Percentiles rank a stretch among this genome's conserved stretches.
Evolutionary conservation across 306 rosid species (phyloP).

Genomic region (Hippophae gyantsensis): DNA sequence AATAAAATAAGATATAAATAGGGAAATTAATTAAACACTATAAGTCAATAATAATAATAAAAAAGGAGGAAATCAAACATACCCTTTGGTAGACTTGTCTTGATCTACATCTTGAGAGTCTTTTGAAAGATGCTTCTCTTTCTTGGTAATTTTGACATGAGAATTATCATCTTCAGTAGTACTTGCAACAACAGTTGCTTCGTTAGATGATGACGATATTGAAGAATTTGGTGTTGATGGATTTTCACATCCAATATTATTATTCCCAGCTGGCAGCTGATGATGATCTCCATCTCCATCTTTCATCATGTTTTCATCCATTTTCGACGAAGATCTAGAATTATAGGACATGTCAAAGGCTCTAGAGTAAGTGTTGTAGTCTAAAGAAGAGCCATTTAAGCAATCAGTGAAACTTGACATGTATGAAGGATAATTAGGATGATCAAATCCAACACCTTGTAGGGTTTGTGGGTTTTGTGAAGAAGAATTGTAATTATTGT

Average conservation of each 20-base stretch:
- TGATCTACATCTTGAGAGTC: conserved; percentile 27
- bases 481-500: conserved; percentile 22
- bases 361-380: conserved; percentile 58
- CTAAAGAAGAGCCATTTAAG: conserved; percentile 63
- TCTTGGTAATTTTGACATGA: conserved; percentile 37
- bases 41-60: neutral
- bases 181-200: conserved; percentile 24
- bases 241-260: conserved; percentile 19
- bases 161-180: conserved; percentile 28
- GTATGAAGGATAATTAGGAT: conserved; percentile 22
- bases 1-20: neutral
- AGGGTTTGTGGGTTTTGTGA: conserved; percentile 18
- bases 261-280: too few species aligned
- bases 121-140: conserved; percentile 39
- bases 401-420: conserved; percentile 54
- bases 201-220: conserved; percentile 60
- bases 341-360: conserved; percentile 84
- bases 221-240: conserved; percentile 51
- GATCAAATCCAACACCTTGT: conserved; percentile 25
- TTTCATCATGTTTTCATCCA: conserved; percentile 14
- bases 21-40: neutral
- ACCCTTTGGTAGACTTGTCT: conserved; percentile 66
- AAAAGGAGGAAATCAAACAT: conserved; percentile 21
- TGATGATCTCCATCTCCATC: too few species aligned
- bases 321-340: conserved; percentile 49